Base-by-base conservation (phyloP, 106 monocot genomes). In the Dendrobium catenatum region DNA sequence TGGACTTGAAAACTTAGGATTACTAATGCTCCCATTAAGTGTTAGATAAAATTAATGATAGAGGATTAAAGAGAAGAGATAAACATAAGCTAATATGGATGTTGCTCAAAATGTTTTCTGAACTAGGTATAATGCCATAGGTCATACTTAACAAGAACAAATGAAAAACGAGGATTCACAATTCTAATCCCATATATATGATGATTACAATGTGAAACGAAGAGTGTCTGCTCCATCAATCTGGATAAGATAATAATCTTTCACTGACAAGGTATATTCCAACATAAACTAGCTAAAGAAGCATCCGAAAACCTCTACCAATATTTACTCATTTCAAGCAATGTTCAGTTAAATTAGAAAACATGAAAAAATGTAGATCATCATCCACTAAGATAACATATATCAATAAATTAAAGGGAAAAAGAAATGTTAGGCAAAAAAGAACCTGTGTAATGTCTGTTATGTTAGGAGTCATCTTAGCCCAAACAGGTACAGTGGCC, bases 401-500 rank as follows among this genome's bases (percentile, higher is more conserved):
- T 70, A 6, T 44, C 41, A 74, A 74, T 19, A 55, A 19, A 56
- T 18, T 15, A 15, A 42, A 41, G 48, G 24, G n/a, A 48, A 48
- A 58, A 58, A 58, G 22, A 33, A 2, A 15, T 33, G 1, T 37
- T 33, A 70, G 33, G 70, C 2, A 70, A 70, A 70, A 27, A 46
- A 74, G 31, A 59, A 97, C 96, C 94, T 92, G 83, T 56, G 94
- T 88, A 82, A 98, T 94, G 81, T 98, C 97, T 68, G 97, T 98
- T 49, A 98, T 85, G 64, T 98, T 98, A 26, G 94, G 94, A 73
- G 97, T 98, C 97, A 98, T 98, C 84, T 98, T 98, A 51, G 97
- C 97, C 97, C 97, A 98, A 58, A 98, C 97, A 80, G 97, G 97
- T 44, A 89, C 84, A 42, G 97, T 98, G n/a, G 97, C 97, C 66